Conservation (phyloP, 495 filamentous ascomycete species). For the Darksidea phi region DNA sequence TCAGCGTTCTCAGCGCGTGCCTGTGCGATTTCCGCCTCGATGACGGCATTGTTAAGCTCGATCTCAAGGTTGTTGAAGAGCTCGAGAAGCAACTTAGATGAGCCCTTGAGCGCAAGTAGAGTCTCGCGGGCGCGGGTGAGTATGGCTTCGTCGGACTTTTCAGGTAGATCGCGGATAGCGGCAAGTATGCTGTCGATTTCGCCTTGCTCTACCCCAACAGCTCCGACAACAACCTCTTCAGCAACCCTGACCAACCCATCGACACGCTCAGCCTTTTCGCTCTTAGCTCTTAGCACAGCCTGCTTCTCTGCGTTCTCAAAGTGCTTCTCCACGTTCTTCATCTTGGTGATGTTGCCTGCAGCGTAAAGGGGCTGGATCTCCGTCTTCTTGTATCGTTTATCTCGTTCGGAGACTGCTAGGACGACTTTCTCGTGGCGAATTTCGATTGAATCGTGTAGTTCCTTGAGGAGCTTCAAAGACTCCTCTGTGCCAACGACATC, state of each 20-base stretch:
- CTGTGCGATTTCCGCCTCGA: conserved; percentile 36
- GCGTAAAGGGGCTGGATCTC: conserved; percentile 44
- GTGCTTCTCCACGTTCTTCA: conserved; percentile 46
- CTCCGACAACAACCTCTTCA: conserved; percentile 39
- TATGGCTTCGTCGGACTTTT: conserved; percentile 21
- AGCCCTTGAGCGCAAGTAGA: conserved; percentile 29
- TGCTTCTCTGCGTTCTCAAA: conserved; percentile 45
- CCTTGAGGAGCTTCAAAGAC: conserved; percentile 34
- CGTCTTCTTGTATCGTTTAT: conserved; percentile 43
- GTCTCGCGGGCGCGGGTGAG: conserved; percentile 31
- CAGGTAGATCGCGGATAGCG: conserved; percentile 28
- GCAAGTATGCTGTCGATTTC: conserved; percentile 37
- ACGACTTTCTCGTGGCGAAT: conserved; percentile 41
- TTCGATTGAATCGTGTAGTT: conserved; percentile 37
- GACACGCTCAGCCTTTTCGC: conserved; percentile 33
- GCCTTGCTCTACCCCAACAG: conserved; percentile 38
- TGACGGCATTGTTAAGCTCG: conserved; percentile 28
- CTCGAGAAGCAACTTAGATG: conserved; percentile 37
- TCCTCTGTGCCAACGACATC: conserved; percentile 11
- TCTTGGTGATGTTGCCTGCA: conserved; percentile 41
- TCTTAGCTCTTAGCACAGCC: conserved; percentile 18
- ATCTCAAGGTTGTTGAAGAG: conserved; percentile 39
- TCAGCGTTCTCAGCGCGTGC: conserved; percentile 22
- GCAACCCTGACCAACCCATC: conserved; percentile 33
- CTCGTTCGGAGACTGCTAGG: conserved; percentile 40